Evolutionary conservation across 345 rosid genomes (phyloP), one percentile per base, ranked within the genome.

Genomic region (Stellera chamaejasme): DNA sequence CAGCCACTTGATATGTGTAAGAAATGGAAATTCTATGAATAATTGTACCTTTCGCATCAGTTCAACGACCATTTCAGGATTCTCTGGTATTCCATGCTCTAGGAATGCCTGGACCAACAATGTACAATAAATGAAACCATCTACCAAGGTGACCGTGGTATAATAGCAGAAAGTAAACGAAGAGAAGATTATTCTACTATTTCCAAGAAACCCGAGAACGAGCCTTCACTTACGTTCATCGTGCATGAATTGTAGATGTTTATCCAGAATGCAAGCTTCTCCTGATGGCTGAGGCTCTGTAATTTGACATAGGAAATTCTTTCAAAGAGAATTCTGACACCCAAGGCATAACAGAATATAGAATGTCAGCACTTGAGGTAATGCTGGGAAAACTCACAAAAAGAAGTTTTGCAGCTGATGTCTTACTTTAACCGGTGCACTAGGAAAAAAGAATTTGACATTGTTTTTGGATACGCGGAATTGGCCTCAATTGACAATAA

Each of bases 221-320:
- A 19, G 23, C 1, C 23, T 19, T 19, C 23, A 54, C 84, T 10
- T 75, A 84, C 98, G 74, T 88, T 87, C 95, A 91, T 82, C 90
- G 83, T 80, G 82, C 92, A 91, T 50, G 92, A 75, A 55, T 88
- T 91, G 72, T 91, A 91, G 46, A 79, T 71, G 69, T 88, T 91
- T 61, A 91, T 83, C 98, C 98, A 85, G 79, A 91, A 91, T 2
- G 96, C 96, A 58, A 88, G 86, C 72, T 85, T 91, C 81, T 85
- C 90, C 60, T 88, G 96, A 64, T 85, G 92, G 50, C 60, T 83
- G 59, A 83, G 83, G 58, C 76, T 76, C 65, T 70, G 64, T 61
- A 91, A 67, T 69, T 69, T 79, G 66, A 77, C 77, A 42, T 73
- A 60, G 26, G 76, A 74, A 55, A 91, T 79, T 58, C 66, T 91